Base-by-base conservation (phyloP, 495 filamentous ascomycete genomes). In the Penicillium crystallinum region DNA sequence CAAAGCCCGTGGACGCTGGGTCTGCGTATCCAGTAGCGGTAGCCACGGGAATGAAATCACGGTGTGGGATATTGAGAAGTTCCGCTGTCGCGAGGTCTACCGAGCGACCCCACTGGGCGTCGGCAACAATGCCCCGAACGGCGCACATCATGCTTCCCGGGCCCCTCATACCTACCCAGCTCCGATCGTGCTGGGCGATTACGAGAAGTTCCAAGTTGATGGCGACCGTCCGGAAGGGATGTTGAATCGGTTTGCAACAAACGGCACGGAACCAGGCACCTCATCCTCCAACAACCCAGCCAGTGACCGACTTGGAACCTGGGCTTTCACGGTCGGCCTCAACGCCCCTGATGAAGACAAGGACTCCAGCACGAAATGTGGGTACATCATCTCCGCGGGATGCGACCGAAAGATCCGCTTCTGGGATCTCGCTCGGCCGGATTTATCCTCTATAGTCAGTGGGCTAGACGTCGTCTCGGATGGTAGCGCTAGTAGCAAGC, bases 41-140 rank as follows among this genome's bases (percentile, higher is more conserved):
- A 85, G 83, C 8, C 84, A 88, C 52, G 89, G 88, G n/a, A 72
- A 75, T 47, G 92, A 97, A 61, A 80, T 99, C 15, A 95, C 90
- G 1, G 85, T 95, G 2, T 99, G 93, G 93, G 95, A 99, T 67
- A 75, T 96, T 14, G 91, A 97, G 61, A 93, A 92, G 63, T 81
- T 84, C 17, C 79, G 85, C 51, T 97, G 95, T 58, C 81, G 90
- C 53, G 92, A 97, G 67, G 84, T 96, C 2, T 97, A 92, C 69
- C 85, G 88, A 12, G 80, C 84, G 6, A 74, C 69, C 18, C 69
- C 67, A 5, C 54, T 49, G 4, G 55, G 52, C 19, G 17, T 44
- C n/a, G 52, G 49, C 38, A 60, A 58, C 11, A 44, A 48, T 19
- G 46, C 42, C 9, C 9, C 64, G 4, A 63, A 60, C 31, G 62